phyloP scores from a whole-genome alignment of 179 eudicot species.

The Sideroxylon spinosum region DNA sequence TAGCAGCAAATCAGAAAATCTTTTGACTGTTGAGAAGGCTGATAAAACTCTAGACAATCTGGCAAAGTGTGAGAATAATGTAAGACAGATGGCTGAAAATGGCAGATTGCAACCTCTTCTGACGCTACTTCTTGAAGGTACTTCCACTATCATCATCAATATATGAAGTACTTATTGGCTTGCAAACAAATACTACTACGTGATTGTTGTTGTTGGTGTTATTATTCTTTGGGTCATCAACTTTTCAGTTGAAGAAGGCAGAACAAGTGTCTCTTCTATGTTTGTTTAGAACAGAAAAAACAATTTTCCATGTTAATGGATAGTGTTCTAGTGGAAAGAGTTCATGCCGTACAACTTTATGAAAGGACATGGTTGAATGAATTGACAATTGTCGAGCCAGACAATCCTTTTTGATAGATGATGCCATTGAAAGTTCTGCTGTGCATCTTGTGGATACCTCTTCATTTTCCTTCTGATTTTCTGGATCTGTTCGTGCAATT shows the following conservation, averaged over 20 bases:
- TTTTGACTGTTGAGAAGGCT: conserved; percentile 65
- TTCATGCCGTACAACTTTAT: neutral
- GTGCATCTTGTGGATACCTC: neutral
- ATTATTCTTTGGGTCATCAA: neutral
- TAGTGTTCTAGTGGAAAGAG: conserved; percentile 9
- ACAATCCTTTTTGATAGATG: neutral
- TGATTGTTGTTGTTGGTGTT: neutral
- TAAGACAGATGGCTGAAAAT: conserved; percentile 85
- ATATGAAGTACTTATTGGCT: neutral
- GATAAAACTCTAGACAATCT: conserved; percentile 72
- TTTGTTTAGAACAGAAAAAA: neutral
- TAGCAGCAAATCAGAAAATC: conserved; percentile 79
- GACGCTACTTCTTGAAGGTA: conserved; percentile 70
- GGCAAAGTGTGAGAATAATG: conserved; percentile 72
- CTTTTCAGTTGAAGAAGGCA: conserved; percentile 6
- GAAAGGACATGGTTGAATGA: neutral
- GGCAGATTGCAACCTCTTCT: conserved; percentile 93
- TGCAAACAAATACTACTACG: neutral
- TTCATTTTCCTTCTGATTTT: neutral
- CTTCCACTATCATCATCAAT: neutral
- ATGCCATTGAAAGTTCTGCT: too few species aligned
- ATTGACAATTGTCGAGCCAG: neutral
- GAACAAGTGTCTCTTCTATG: neutral
- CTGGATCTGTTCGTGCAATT: neutral
- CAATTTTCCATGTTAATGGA: neutral